Base-by-base conservation (phyloP, 371 early-diverging fungal species). In the Syncephalastrum sp. region DNA sequence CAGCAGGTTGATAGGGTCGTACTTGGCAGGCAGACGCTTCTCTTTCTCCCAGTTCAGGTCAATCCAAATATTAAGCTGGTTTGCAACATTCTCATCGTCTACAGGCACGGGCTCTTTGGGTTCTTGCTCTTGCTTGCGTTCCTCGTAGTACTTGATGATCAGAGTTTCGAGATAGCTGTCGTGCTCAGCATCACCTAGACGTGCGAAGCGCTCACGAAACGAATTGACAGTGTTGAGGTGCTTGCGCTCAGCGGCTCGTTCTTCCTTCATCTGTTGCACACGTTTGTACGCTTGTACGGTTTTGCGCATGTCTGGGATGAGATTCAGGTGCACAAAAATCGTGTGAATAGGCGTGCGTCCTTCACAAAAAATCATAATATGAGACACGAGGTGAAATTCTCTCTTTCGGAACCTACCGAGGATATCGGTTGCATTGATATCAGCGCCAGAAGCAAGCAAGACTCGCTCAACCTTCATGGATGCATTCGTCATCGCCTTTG, bases 331-430 rank as follows among this genome's bases (percentile, higher is more conserved):
- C 2, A 69, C 59, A 51, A 84, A 84, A 0, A 70, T 77, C 25
- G 82, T 70, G 56, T 84, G 84, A 6, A 87, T 62, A 6, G 85
- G 78, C 5, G 83, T 81, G 19, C 87, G 78, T 1, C 82, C 80
- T 74, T 48, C 0, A 17, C 4, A 17, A 64, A 57, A 49, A 10
- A 44, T 33, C 14, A 45, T 12, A 17, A 4, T 17, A 25, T 19
- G 42, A 60, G 4, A 45, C 15, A 27, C 16, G 17, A 10, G 17
- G 10, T 0, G 41, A 1, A 17, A 17, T n/a, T n/a, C 19, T 17
- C 15, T 14, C n/a, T 8, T 71, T 66, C 7, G 55, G 8, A 3
- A 63, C 61, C 54, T 72, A 79, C 79, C 74, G 42, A 77, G 65
- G n/a, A 63, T 59, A 54, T 81, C 81, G 2, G 23, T 46, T 15